phyloP scores from a whole-genome alignment of 2,329 filamentous ascomycete species.

The Neobulgaria alba region DNA sequence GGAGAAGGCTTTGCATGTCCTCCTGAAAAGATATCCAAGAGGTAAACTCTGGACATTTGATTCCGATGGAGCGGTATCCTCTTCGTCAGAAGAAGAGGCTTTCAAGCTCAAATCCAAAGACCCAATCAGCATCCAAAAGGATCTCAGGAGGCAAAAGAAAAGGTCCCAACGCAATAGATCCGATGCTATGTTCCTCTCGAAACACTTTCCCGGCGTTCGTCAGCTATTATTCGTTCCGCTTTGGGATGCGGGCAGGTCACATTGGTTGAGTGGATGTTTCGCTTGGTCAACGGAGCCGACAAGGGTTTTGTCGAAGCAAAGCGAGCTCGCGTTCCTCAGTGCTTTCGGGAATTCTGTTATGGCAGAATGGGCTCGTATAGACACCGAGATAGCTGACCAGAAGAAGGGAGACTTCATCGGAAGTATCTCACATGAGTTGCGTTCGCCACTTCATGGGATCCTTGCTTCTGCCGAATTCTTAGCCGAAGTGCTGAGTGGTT shows the following conservation, averaged over 20 bases:
- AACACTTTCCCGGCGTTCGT: constrained; percentile 36
- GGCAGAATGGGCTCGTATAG: constrained; percentile 45
- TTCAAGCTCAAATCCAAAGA: neutral
- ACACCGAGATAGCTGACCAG: constrained; percentile 41
- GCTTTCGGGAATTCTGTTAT: constrained; percentile 44
- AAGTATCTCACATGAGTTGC: constrained; percentile 49
- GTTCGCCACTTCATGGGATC: constrained; percentile 49
- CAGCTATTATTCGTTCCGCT: constrained; percentile 41
- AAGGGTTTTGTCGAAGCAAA: constrained; percentile 29
- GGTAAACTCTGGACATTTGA: constrained; percentile 41
- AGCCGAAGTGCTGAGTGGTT: constrained; percentile 30
- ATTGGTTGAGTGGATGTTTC: constrained; percentile 43
- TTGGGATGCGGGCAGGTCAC: constrained; percentile 38
- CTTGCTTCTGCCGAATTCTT: constrained; percentile 43
- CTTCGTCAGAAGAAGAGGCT: constrained; percentile 34
- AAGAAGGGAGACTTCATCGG: constrained; percentile 52
- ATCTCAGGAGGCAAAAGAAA: constrained; percentile 9
- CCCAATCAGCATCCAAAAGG: neutral
- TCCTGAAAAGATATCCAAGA: constrained; percentile 37
- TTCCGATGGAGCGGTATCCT: constrained; percentile 33
- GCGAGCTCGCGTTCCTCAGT: constrained; percentile 32
- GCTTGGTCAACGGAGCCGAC: constrained; percentile 32
- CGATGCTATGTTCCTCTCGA: constrained; percentile 28
- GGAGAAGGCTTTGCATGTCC: constrained; percentile 22
- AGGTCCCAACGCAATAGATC: constrained; percentile 7